Conservation (phyloP, 1,139 yeast genomes). For the Wickerhamomyces sp. region DNA sequence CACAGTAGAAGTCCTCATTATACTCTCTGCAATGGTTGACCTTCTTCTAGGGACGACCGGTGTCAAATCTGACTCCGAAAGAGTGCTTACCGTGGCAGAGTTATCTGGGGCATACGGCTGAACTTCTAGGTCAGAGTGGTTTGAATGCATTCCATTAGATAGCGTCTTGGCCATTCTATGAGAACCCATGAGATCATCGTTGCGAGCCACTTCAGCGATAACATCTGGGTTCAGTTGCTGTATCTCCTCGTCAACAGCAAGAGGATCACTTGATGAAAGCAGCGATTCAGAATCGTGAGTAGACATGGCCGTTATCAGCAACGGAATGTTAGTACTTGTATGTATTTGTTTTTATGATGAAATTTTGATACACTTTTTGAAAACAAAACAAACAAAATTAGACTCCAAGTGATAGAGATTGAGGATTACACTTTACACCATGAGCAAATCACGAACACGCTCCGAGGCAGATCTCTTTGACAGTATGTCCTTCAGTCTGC, state of each 20-base stretch:
- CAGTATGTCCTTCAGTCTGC: not conserved
- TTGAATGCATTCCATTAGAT: not conserved
- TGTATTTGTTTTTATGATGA: too few relatives aligned
- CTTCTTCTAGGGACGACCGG: constrained; percentile 16
- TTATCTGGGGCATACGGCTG: not conserved
- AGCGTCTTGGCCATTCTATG: constrained; percentile 4
- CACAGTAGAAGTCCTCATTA: constrained; percentile 11
- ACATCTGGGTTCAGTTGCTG: constrained; percentile 9
- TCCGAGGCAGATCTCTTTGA: constrained; percentile 2
- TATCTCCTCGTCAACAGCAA: constrained; percentile 4
- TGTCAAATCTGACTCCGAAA: too few relatives aligned
- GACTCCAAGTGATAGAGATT: too few relatives aligned
- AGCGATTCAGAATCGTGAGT: not conserved
- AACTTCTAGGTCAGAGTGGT: not conserved
- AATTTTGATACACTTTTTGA: too few relatives aligned
- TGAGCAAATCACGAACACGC: too few relatives aligned
- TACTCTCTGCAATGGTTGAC: constrained; percentile 15
- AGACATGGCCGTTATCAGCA: too few relatives aligned
- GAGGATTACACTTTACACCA: too few relatives aligned
- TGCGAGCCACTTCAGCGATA: not conserved
- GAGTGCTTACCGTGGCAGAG: not conserved
- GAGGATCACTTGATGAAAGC: not conserved
- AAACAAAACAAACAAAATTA: too few relatives aligned
- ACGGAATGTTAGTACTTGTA: too few relatives aligned
- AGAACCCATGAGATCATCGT: constrained; percentile 9